phyloP scores from a whole-genome alignment of 768 basidiomycete genomes.

The Suillus variegatus region DNA sequence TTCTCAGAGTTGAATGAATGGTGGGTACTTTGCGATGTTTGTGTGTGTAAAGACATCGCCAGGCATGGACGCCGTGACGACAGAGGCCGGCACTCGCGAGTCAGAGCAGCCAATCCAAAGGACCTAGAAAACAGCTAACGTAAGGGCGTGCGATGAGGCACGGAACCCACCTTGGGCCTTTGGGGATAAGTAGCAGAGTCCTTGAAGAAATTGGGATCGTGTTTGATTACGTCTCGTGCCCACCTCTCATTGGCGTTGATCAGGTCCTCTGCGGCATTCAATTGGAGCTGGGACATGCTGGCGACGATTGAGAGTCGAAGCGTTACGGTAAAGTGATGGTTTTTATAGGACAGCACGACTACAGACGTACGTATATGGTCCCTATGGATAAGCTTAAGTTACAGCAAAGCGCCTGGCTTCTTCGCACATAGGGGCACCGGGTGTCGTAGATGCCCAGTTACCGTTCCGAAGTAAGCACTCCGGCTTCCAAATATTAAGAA shows the following conservation, averaged over 20 bases:
- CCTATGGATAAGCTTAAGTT: too few relatives aligned
- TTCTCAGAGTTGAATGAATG: not conserved
- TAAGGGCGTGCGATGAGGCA: not conserved
- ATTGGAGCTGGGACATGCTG: not conserved
- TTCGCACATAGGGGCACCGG: too few relatives aligned
- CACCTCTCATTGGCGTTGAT: conserved; percentile 64
- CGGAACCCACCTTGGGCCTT: conserved; percentile 53
- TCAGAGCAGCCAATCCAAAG: conserved; percentile 86
- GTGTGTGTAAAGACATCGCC: conserved; percentile 85
- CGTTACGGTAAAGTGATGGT: not conserved
- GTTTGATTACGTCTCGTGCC: conserved; percentile 56
- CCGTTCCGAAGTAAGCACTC: not conserved
- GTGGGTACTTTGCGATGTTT: conserved; percentile 80
- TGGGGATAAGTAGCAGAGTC: conserved; percentile 59
- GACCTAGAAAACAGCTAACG: conserved; percentile 41
- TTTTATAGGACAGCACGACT: not conserved
- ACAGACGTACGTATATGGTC: too few relatives aligned
- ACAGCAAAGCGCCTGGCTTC: too few relatives aligned
- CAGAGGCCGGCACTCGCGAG: conserved; percentile 83
- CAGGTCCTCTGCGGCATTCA: conserved; percentile 18
- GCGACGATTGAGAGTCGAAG: not conserved
- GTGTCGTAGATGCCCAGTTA: not conserved
- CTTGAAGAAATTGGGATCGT: conserved; percentile 66
- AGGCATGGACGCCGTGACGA: conserved; percentile 70
- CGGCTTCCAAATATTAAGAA: not conserved